These are phyloP conservation scores for Xylariaceae sp. DNA, from an alignment of 2,329 filamentous ascomycete species.

Conservation along the genomic window DNA sequence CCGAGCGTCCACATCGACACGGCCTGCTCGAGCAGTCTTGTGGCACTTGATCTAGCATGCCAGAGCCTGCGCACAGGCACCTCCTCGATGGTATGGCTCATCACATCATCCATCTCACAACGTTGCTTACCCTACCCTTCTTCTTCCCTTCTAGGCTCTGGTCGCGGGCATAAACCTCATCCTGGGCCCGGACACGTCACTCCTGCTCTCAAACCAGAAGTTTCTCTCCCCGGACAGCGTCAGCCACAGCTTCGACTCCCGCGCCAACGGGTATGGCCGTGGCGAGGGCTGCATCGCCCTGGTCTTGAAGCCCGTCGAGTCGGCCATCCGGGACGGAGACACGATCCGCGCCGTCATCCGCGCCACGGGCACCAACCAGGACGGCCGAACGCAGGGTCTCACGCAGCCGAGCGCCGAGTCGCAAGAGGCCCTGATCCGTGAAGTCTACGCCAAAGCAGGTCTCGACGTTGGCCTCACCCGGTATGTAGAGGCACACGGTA, in stretches of 20 bases:
- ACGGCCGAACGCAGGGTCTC: conserved; percentile 19
- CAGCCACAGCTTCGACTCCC: conserved; percentile 10
- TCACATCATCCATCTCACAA: conserved; percentile 9
- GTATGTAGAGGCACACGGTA: conserved; percentile 13
- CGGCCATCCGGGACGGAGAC: conserved; percentile 38
- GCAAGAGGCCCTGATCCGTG: conserved; percentile 27
- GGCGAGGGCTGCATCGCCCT: conserved; percentile 47
- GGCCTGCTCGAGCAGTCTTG: conserved; percentile 38
- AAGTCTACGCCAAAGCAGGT: conserved; percentile 21
- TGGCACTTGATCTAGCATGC: conserved; percentile 25
- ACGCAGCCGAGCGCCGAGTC: conserved; percentile 19
- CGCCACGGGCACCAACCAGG: conserved; percentile 18
- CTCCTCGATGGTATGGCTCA: conserved; percentile 21
- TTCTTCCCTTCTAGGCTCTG: not conserved
- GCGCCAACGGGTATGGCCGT: conserved; percentile 29
- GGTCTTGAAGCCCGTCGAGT: conserved; percentile 42
- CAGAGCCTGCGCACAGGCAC: too few species aligned
- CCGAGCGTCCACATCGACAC: conserved; percentile 39
- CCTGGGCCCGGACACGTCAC: conserved; percentile 8
- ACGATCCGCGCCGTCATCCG: conserved; percentile 32
- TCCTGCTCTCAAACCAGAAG: conserved; percentile 8
- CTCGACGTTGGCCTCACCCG: too few species aligned
- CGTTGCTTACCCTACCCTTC: not conserved
- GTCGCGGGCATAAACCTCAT: conserved; percentile 7
- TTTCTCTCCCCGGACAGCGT: conserved; percentile 32